phyloP scores from a whole-genome alignment of 176 grass and related monocot species.

The Avena atlantica region DNA sequence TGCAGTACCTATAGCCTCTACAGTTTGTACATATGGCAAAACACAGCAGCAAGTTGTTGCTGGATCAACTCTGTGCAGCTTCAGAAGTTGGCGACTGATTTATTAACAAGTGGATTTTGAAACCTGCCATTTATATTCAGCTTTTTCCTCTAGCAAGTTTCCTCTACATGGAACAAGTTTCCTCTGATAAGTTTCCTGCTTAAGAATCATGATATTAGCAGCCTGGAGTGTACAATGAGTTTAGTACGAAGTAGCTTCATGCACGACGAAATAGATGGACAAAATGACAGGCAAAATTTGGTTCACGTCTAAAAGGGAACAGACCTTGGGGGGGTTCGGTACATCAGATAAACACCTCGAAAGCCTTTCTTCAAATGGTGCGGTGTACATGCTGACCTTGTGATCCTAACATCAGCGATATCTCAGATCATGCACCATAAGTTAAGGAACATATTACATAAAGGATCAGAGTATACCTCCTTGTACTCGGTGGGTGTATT shows the following conservation, averaged over 20 bases:
- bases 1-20: constrained; percentile 8
- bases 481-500: constrained; percentile 70
- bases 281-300: not conserved
- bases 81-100: not conserved
- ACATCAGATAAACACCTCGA: constrained; percentile 67
- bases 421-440: not conserved
- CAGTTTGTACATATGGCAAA: constrained; percentile 23
- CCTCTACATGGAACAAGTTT: constrained; percentile 20
- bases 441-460: not conserved
- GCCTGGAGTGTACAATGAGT: not conserved
- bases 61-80: not conserved
- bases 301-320: not conserved
- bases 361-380: constrained; percentile 80
- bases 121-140: not conserved
- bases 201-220: not conserved
- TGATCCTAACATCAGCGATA: constrained; percentile 60
- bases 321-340: constrained; percentile 47
- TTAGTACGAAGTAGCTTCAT: not conserved
- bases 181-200: constrained; percentile 35
- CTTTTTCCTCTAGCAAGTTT: constrained; percentile 5
- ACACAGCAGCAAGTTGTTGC: not conserved
- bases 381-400: constrained; percentile 55
- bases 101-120: not conserved
- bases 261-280: not conserved
- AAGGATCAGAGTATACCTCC: constrained; percentile 49